Evolutionary conservation across 192 early-diverging fungal species (phyloP).

Genomic region (Thamnidium elegans): DNA sequence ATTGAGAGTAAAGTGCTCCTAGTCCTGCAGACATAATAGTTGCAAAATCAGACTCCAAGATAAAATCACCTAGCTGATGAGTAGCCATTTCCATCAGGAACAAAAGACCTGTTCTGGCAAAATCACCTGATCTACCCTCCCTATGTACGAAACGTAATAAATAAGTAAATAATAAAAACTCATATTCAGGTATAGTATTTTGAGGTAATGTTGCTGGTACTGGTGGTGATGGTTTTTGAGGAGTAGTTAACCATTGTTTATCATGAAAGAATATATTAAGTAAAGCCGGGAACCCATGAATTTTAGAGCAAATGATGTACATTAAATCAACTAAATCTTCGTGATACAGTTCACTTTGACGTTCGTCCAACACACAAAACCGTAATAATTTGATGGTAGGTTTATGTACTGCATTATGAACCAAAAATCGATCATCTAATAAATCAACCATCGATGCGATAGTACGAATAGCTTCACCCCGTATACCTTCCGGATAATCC

Average conservation of each 20-base stretch:
- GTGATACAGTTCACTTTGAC: constrained; percentile 50
- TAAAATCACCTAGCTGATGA: constrained; percentile 76
- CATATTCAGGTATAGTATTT: constrained; percentile 48
- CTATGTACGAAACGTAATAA: constrained; percentile 83
- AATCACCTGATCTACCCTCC: constrained; percentile 83
- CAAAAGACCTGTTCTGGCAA: constrained; percentile 79
- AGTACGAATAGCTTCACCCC: constrained; percentile 76
- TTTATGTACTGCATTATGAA: constrained; percentile 87
- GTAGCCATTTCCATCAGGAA: constrained; percentile 82
- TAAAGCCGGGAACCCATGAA: constrained; percentile 70
- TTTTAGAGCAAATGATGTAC: constrained; percentile 78
- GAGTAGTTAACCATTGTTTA: constrained; percentile 57
- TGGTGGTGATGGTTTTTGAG: constrained; percentile 36
- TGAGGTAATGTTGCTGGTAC: background rate
- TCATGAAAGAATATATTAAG: constrained; percentile 78
- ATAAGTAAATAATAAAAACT: constrained; percentile 88
- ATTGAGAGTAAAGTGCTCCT: constrained; percentile 86
- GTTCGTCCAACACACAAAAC: constrained; percentile 55
- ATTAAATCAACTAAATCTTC: constrained; percentile 69
- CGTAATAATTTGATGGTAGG: constrained; percentile 79
- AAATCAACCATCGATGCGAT: constrained; percentile 79
- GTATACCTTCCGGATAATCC: constrained; percentile 78
- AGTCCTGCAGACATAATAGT: constrained; percentile 80
- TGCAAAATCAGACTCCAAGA: constrained; percentile 79
- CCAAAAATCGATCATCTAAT: constrained; percentile 84